Base-by-base conservation (phyloP, 768 basidiomycete species). In the Coprinopsis strossmayeri region DNA sequence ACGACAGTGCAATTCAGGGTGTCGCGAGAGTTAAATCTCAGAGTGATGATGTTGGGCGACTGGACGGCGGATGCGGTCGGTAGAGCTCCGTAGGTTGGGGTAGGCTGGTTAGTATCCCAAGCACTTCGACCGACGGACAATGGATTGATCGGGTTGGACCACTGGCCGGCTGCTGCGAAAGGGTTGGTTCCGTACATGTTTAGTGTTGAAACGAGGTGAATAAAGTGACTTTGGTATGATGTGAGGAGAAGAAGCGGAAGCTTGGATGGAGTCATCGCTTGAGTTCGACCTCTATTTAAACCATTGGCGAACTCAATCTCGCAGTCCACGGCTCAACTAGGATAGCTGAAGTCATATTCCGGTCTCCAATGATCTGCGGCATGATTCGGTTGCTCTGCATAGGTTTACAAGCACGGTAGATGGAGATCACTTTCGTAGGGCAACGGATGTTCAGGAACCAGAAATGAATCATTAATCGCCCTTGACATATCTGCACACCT, bases 141-240 rank as follows among this genome's bases (percentile, higher is more conserved):
- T 25, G 46, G 41, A 26, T 55, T 55, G n/a, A 49, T 24, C 4
- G 48, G 48, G 46, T 58, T 58, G 15, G 39, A 54, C 59, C 57
- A 60, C 0, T n/a, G n/a, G n/a, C 51, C 59, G 12, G 50, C 59
- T 50, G 56, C 57, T 30, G 51, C 54, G 46, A 55, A 60, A 13
- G 59, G 59, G 42, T 60, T 60, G 2, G 40, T 44, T 18, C 47
- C 53, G 30, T 46, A 48, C 56, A 57, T 57, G 11, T 20, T 30
- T 3, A 3, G 21, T 9, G 43, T 11, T 27, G 11, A 13, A n/a
- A 7, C 17, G 40, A 41, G 39, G n/a, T 26, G 12, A 23, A 17
- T 18, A 41, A 7, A 45, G 24, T 15, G 4, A 46, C 30, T 24
- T 43, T 34, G 12, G 46, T 30, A 25, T 52, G 39, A 38, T 15